phyloP scores from a whole-genome alignment of 176 grass and related monocot genomes.

The Cenchrus fungigraminus region DNA sequence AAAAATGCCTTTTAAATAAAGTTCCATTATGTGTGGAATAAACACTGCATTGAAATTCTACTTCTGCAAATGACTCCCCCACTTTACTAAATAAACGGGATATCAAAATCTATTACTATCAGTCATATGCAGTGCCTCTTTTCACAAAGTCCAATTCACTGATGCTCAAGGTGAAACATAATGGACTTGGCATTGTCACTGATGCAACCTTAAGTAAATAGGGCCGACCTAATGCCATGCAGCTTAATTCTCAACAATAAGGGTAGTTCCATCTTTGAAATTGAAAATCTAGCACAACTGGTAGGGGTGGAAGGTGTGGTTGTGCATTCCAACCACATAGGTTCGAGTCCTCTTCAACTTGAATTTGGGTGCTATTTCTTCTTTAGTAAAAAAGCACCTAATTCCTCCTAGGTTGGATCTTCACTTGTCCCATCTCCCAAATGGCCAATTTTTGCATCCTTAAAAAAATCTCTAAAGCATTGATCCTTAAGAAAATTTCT shows the following conservation, averaged over 20 bases:
- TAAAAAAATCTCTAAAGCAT: not conserved
- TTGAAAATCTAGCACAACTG: not conserved
- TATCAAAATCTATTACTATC: not conserved
- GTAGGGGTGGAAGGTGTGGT: not conserved
- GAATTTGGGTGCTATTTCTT: not conserved
- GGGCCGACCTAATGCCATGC: not conserved
- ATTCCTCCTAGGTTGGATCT: not conserved
- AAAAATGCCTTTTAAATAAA: not conserved
- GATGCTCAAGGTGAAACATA: not conserved
- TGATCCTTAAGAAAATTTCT: conserved; percentile 2
- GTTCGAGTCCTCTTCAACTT: too few relatives aligned
- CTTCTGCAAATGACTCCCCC: not conserved
- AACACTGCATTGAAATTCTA: not conserved
- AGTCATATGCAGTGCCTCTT: not conserved
- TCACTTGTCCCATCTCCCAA: not conserved
- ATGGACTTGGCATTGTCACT: not conserved
- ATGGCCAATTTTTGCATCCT: not conserved
- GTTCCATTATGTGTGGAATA: not conserved
- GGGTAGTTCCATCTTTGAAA: not conserved
- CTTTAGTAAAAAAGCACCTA: not conserved
- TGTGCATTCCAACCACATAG: too few relatives aligned
- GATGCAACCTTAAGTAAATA: not conserved
- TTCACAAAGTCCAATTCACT: not conserved
- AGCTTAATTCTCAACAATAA: conserved; percentile 26
- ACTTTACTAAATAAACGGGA: not conserved